Percentiles rank a stretch among this genome's conserved stretches.
phyloP scores from a whole-genome alignment of 257 asterid species.

The Petunia axillaris region DNA sequence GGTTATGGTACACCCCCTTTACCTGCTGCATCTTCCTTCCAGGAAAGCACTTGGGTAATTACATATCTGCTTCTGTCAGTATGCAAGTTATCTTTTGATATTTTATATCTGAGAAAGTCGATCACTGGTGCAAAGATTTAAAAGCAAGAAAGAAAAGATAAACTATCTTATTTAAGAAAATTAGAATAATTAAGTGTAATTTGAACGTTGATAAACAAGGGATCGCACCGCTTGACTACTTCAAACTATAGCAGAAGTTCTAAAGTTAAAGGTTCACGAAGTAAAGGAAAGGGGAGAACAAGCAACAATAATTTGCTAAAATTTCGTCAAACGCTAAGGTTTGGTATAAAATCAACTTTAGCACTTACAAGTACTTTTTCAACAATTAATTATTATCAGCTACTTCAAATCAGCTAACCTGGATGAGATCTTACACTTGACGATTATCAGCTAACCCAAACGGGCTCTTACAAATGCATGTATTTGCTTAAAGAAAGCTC shows the following conservation, averaged over 20 bases:
- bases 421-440: too few species aligned
- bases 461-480: too few species aligned
- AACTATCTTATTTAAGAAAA: neutral
- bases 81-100: neutral
- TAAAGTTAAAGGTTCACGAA: neutral
- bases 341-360: neutral
- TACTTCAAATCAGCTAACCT: too few species aligned
- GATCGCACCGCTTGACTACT: neutral
- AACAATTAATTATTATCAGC: too few species aligned
- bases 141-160: neutral
- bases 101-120: neutral
- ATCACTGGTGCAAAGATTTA: neutral
- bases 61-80: neutral
- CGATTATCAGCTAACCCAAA: too few species aligned
- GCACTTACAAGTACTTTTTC: neutral
- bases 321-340: neutral
- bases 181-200: neutral
- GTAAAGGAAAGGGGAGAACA: neutral
- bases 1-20: neutral
- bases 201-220: neutral
- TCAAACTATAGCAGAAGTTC: neutral
- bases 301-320: neutral
- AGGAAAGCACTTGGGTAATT: neutral
- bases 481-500: too few species aligned
- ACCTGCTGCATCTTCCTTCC: constrained; percentile 3